Evolutionary conservation across 1,284 basidiomycete species (phyloP), one percentile per base, ranked within the genome.

Genomic region (Erythrobasidium hasegawianum): DNA sequence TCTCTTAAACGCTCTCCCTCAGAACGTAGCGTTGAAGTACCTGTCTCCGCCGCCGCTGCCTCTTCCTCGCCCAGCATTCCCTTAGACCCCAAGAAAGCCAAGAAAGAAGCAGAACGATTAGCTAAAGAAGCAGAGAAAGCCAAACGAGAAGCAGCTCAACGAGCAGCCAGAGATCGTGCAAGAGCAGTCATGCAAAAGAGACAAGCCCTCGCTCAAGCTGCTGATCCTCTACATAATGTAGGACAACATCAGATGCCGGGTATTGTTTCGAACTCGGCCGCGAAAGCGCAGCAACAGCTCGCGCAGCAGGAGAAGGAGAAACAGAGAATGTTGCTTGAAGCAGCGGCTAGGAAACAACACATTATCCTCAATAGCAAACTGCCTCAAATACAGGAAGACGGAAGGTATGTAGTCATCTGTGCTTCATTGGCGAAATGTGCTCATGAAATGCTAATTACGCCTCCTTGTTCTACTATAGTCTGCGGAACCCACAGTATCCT

Each of bases 161-260:
- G 86, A 76, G 79, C 79, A 24, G 80, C 81, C 66, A 79, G 81
- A 73, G 94, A 97, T 73, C 87, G 95, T 73, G 91, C 95, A 5
- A 85, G 95, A 58, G 93, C 92, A 41, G 95, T 97, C 77, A 88
- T 97, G 86, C 86, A 87, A 76, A 97, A 97, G 81, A 88, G 91
- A 75, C 86, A 84, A 67, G 84, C 86, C 71, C 81, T 90, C 75
- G 80, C 86, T 72, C 84, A 84, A 72, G 83, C 85, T 71, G 81
- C 81, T 29, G 80, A 80, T 52, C 71, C 73, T 50, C 56, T 72
- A 38, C 68, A 73, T 70, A 72, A 67, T 61, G 70, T 70, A 29
- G 67, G 69, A 49, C 69, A 69, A 39, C 41, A 59, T 2, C 52
- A 69, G 24, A 50, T 53, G 26, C 55, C 49, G 9, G 54, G 49